A percentile compares a stretch with the other conserved stretches of the same genome.
Evolutionary conservation across 2,329 filamentous ascomycete species (phyloP).

Genomic region (Orbilia javanica): DNA sequence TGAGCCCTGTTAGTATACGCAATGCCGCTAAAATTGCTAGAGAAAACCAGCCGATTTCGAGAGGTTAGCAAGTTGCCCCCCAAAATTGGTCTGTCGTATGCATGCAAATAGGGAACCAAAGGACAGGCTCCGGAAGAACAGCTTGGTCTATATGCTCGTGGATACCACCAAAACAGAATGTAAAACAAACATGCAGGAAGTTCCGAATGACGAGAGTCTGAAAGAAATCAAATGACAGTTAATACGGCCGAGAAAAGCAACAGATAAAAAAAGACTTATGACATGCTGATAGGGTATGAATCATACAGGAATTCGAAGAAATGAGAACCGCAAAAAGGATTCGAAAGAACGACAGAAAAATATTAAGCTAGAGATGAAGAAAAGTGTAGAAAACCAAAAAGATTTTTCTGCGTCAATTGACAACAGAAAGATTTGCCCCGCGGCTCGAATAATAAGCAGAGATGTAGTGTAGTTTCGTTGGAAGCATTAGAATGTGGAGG

Average conservation of each 20-base stretch:
- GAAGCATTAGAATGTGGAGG: neutral
- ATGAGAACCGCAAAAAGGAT: neutral
- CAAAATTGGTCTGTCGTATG: slow-evolving; percentile 25
- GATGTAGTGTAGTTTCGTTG: neutral
- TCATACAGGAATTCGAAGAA: slow-evolving; percentile 2
- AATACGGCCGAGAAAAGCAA: neutral
- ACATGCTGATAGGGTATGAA: slow-evolving; percentile 8
- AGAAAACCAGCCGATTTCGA: slow-evolving; percentile 43
- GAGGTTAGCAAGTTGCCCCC: slow-evolving; percentile 21
- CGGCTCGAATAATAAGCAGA: neutral
- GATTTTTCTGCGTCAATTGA: neutral
- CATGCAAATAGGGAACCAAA: slow-evolving; percentile 39
- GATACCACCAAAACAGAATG: slow-evolving; percentile 17
- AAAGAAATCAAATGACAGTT: slow-evolving; percentile 9
- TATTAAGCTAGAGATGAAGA: neutral
- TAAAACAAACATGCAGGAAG: slow-evolving; percentile 18
- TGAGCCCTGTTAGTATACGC: slow-evolving; percentile 49
- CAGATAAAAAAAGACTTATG: neutral
- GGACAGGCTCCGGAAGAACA: slow-evolving; percentile 17
- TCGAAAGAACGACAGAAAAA: neutral
- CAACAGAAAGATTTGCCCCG: neutral
- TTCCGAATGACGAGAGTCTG: slow-evolving; percentile 37
- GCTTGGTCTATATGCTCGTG: slow-evolving; percentile 43
- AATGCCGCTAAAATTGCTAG: slow-evolving; percentile 51
- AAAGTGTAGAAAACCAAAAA: neutral